Conservation (phyloP, 176 grass and related monocot genomes). For the Oryza meridionalis region DNA sequence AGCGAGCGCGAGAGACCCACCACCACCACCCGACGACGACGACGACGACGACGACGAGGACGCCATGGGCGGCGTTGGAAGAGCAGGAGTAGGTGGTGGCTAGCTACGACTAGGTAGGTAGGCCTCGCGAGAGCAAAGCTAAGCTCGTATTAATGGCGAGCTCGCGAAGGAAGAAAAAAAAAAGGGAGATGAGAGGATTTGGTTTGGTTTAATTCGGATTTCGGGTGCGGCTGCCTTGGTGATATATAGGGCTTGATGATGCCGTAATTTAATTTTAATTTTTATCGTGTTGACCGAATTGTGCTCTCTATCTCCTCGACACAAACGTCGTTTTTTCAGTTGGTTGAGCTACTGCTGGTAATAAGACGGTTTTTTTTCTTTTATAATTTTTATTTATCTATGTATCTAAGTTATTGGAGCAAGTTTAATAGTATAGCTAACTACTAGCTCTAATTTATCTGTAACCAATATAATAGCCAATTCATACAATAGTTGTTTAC, state of each 20-base stretch:
- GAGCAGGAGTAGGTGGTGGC: not conserved
- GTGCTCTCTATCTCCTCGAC: too few species aligned
- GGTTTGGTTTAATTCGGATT: not conserved
- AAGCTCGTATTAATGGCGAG: not conserved
- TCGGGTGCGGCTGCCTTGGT: not conserved
- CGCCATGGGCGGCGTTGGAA: conserved; percentile 24
- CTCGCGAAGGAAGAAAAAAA: not conserved
- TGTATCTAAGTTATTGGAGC: too few species aligned
- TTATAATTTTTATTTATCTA: too few species aligned
- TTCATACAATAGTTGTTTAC: too few species aligned
- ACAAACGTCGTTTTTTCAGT: too few species aligned
- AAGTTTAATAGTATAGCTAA: too few species aligned
- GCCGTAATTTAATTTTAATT: too few species aligned
- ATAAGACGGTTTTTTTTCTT: too few species aligned
- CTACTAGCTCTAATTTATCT: too few species aligned
- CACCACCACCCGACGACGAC: conserved; percentile 37
- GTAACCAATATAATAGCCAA: too few species aligned
- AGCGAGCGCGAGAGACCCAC: conserved; percentile 63
- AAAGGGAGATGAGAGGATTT: not conserved
- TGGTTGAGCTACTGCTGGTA: too few species aligned
- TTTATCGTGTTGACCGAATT: too few species aligned
- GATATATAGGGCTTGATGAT: not conserved
- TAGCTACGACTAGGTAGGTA: not conserved
- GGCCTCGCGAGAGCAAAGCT: not conserved
- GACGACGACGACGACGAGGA: conserved; percentile 43